phyloP scores from a whole-genome alignment of 345 rosid genomes.

The Carallia pectinifolia region DNA sequence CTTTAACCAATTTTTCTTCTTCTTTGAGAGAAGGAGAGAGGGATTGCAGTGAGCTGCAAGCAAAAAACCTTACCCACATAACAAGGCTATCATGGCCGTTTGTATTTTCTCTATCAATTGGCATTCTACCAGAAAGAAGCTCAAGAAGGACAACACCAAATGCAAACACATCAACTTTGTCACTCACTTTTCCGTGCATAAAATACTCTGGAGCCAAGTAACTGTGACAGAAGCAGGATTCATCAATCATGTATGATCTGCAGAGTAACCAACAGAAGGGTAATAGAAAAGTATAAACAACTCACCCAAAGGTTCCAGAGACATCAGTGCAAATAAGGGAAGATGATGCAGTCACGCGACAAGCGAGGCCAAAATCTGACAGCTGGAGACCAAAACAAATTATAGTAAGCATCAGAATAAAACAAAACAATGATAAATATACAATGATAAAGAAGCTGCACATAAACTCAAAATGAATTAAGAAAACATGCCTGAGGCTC shows the following conservation, averaged over 20 bases:
- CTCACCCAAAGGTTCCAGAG: slow-evolving; percentile 96
- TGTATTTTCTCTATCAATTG: slow-evolving; percentile 55
- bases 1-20: background rate
- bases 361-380: slow-evolving; percentile 96
- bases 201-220: slow-evolving; percentile 98
- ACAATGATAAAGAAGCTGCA: background rate
- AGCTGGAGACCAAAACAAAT: slow-evolving; percentile 49
- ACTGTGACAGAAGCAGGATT: slow-evolving; percentile 40
- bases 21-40: background rate
- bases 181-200: slow-evolving; percentile 87
- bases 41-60: background rate
- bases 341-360: slow-evolving; percentile 48
- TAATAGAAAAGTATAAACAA: background rate
- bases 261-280: slow-evolving; percentile 3
- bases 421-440: background rate
- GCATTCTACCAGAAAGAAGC: slow-evolving; percentile 87
- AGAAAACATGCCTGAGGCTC: slow-evolving; percentile 71
- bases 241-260: slow-evolving; percentile 4
- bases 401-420: slow-evolving; percentile 16
- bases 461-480: background rate
- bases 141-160: slow-evolving; percentile 93
- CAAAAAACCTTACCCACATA: slow-evolving; percentile 73
- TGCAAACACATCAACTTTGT: slow-evolving; percentile 93
- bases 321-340: slow-evolving; percentile 60
- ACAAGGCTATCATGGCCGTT: slow-evolving; percentile 87